Evolutionary conservation across 805 yeast genomes (phyloP).

Genomic region (Wickerhamomyces chambardii): DNA sequence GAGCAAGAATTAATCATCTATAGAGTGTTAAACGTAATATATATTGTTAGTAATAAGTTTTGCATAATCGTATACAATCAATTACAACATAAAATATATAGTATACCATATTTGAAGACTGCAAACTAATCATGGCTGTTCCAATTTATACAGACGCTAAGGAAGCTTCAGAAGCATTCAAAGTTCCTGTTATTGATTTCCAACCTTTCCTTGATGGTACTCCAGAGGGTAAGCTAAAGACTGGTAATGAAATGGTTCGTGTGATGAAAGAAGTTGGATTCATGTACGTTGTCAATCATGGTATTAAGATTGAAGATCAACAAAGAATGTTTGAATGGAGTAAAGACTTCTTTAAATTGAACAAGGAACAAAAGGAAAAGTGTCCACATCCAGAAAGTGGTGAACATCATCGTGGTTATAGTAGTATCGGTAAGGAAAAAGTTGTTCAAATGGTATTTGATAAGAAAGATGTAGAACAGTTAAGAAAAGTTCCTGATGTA

Average conservation of each 20-base stretch:
- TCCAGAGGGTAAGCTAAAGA: slow-evolving; percentile 11
- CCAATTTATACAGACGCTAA: background rate
- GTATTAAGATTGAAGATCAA: slow-evolving; percentile 9
- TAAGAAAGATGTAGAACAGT: slow-evolving; percentile 7
- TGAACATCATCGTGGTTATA: slow-evolving; percentile 20
- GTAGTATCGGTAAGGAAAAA: slow-evolving; percentile 17
- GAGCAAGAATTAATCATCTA: too few species aligned
- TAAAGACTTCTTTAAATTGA: slow-evolving; percentile 9
- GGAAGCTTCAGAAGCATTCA: background rate
- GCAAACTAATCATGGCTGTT: background rate
- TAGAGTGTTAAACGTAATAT: too few species aligned
- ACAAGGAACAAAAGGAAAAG: slow-evolving; percentile 8
- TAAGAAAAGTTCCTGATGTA: slow-evolving; percentile 17
- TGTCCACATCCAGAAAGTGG: slow-evolving; percentile 18
- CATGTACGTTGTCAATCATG: slow-evolving; percentile 17
- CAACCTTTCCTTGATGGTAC: slow-evolving; percentile 16
- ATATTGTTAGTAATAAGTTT: too few species aligned
- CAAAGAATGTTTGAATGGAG: slow-evolving; percentile 15
- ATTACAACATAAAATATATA: too few species aligned
- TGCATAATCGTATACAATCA: too few species aligned
- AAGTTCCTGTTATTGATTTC: slow-evolving; percentile 21
- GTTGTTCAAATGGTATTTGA: slow-evolving; percentile 19
- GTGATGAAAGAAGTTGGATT: slow-evolving; percentile 17
- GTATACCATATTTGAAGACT: too few species aligned
- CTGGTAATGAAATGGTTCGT: slow-evolving; percentile 16